A percentile compares a stretch with the other conserved stretches of the same genome.
These are phyloP conservation scores for Tolypocladium tundrense DNA, from an alignment of 2,329 filamentous ascomycete species.

Conservation along the genomic window DNA sequence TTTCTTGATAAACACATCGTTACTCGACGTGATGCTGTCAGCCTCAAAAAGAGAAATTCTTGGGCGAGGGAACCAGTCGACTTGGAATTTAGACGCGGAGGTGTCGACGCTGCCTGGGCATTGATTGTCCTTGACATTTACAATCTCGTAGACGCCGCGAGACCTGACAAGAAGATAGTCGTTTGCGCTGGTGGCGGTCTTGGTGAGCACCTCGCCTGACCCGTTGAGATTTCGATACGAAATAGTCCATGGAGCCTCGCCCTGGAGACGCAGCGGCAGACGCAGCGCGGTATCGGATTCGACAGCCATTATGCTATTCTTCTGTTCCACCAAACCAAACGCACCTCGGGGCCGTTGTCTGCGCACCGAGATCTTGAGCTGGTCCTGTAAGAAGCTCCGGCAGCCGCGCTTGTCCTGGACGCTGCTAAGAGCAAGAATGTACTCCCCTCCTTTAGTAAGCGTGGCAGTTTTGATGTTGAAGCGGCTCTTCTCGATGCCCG, in stretches of 20 bases:
- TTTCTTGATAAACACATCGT: constrained; percentile 55
- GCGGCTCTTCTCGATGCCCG: constrained; percentile 49
- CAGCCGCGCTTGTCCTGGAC: constrained; percentile 81
- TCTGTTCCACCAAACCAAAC: constrained; percentile 80
- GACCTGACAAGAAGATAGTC: constrained; percentile 55
- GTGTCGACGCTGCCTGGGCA: constrained; percentile 76
- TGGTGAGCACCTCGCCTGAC: constrained; percentile 31
- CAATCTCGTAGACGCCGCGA: constrained; percentile 69
- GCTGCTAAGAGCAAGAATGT: constrained; percentile 74
- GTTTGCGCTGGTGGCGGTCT: constrained; percentile 48
- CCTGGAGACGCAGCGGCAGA: constrained; percentile 75
- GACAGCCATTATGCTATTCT: constrained; percentile 61
- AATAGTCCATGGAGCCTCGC: constrained; percentile 75
- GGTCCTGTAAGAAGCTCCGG: constrained; percentile 75
- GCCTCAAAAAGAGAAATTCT: constrained; percentile 56
- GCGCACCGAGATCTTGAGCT: constrained; percentile 75
- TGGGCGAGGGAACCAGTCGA: constrained; percentile 80
- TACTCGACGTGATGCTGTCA: constrained; percentile 44
- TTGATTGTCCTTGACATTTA: constrained; percentile 64
- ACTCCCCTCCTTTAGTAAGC: constrained; percentile 76
- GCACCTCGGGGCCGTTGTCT: constrained; percentile 78
- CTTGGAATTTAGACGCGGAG: constrained; percentile 62
- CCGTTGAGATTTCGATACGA: constrained; percentile 61
- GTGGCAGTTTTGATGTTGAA: constrained; percentile 67
- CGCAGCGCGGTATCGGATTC: constrained; percentile 59